phyloP scores from a whole-genome alignment of 768 basidiomycete genomes.

The Rhodosporidiobolus sp. region DNA sequence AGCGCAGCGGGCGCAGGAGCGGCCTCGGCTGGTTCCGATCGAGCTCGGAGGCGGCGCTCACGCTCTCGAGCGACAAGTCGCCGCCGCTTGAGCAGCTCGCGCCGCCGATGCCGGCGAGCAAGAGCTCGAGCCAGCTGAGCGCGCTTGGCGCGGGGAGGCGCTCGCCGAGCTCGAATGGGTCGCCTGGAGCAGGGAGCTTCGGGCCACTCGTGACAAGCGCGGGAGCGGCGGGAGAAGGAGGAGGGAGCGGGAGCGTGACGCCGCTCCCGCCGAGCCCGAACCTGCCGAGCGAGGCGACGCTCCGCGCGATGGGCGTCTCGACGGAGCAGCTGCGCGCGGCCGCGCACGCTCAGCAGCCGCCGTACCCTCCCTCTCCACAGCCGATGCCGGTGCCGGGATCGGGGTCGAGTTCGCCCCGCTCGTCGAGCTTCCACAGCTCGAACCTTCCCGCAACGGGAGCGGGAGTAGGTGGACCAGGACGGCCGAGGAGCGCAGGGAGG shows the following conservation, averaged over 20 bases:
- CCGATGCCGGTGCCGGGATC: not conserved
- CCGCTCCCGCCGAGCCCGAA: slow-evolving; percentile 10
- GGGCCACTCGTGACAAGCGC: too few species aligned
- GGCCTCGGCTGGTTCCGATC: slow-evolving; percentile 38
- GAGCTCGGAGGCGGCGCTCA: slow-evolving; percentile 19
- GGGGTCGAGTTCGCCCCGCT: not conserved
- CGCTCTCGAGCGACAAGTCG: not conserved
- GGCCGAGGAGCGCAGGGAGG: not conserved
- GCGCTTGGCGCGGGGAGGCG: not conserved
- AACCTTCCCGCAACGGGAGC: too few species aligned
- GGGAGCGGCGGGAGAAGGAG: too few species aligned
- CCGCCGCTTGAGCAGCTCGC: not conserved
- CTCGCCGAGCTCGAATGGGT: not conserved
- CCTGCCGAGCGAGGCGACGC: slow-evolving; percentile 12
- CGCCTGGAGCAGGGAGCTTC: too few species aligned
- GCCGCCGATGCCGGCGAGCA: not conserved
- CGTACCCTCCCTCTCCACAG: not conserved
- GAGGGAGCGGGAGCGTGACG: not conserved
- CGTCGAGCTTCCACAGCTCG: too few species aligned
- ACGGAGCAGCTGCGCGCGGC: slow-evolving; percentile 5
- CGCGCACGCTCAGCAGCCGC: not conserved
- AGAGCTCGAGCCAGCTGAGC: not conserved
- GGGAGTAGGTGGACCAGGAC: too few species aligned
- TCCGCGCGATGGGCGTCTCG: slow-evolving; percentile 14
- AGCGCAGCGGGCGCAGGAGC: slow-evolving; percentile 10